Evolutionary conservation across 75 land plant genomes (phyloP), one percentile per base, ranked within the genome.

Genomic region (Pinus taeda): DNA sequence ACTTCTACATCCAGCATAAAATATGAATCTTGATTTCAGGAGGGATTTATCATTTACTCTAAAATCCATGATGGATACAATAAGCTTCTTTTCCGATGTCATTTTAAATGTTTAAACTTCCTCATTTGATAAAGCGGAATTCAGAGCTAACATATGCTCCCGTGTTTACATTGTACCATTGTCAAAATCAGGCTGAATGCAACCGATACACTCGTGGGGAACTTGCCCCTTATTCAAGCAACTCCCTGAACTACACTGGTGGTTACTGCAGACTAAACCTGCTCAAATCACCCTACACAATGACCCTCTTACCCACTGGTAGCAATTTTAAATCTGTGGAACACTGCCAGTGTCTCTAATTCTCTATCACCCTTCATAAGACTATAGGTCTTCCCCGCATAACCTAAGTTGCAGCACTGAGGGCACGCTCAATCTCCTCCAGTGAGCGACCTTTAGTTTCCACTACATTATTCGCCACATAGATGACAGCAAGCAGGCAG

Each of bases 391-490:
- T 20, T 69, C 71, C 49, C 3, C 3, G 22, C 71, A 42, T 69
- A 42, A 42, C 11, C 21, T 69, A 93, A 72, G 75, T 77, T 33
- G 90, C 80, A 64, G 94, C 82, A 78, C 76, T 85, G 53, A 97
- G 90, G 75, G 88, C 95, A 36, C 81, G 86, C 79, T 97, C 99
- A 73, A 97, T 97, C 57, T 97, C 99, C 79, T 97, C 98, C 74
- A 97, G 76, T 3, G 99, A 94, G 45, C 98, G 87, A 3, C 99
- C 99, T 85, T 97, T 97, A n/a, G 99, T 97, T 74, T 97, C 99
- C 78, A 94, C 98, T 67, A 97, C 92, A 78, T 97, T 97, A 64
- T 84, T 80, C 29, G 83, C 75, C 26, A 97, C 87, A 75, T 97
- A 97, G 74, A 92, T 29, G 26, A 91, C 95, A 37, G 98, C 99